phyloP scores from a whole-genome alignment of 495 filamentous ascomycete genomes.

The Apiosordaria backusii region DNA sequence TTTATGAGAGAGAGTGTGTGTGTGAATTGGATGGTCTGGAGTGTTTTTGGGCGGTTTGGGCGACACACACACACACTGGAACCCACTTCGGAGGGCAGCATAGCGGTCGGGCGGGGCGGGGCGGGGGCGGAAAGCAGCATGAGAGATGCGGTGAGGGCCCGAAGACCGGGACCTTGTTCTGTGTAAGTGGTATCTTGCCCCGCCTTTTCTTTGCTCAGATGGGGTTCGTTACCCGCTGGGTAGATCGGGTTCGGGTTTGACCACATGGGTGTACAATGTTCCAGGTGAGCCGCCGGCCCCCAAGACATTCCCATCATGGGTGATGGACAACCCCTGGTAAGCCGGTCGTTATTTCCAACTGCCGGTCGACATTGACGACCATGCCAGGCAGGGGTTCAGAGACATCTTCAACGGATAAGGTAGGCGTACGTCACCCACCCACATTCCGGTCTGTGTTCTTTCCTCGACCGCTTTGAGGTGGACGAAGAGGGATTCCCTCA shows the following conservation, averaged over 20 bases:
- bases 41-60: neutral
- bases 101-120: conserved; percentile 1
- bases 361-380: neutral
- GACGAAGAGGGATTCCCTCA: neutral
- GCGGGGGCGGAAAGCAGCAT: neutral
- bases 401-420: neutral
- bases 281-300: neutral
- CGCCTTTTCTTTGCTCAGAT: neutral
- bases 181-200: neutral
- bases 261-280: neutral
- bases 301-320: neutral
- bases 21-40: neutral
- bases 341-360: neutral
- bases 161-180: conserved; percentile 2
- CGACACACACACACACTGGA: neutral
- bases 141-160: conserved; percentile 4
- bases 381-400: neutral
- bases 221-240: neutral
- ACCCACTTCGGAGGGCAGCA: neutral
- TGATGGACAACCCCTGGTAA: neutral
- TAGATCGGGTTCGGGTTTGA: neutral
- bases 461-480: neutral
- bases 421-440: neutral
- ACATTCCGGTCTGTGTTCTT: neutral
- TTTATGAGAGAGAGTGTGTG: neutral